Evolutionary conservation across 2,329 filamentous ascomycete genomes (phyloP), one percentile per base, ranked within the genome.

Genomic region (Ophiostoma perfectum): DNA sequence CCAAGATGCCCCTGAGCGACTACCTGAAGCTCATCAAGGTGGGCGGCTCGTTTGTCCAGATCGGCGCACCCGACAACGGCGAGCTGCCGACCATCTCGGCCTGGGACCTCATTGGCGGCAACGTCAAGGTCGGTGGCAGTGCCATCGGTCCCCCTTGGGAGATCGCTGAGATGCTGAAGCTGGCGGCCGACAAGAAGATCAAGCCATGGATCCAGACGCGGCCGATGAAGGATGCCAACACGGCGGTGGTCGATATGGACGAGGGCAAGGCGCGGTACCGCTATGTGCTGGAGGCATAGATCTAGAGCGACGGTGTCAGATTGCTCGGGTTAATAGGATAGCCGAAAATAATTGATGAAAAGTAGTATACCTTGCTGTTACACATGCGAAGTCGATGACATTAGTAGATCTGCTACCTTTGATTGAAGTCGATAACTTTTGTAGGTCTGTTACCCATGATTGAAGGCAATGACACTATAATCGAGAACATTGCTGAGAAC

Each of bases 21-120:
- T 92, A 92, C 77, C 79, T 92, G 68, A 73, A 78, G 14, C 80
- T 92, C 8, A 79, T 91, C 67, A 86, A 89, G 76, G 81, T 91
- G 63, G 88, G 88, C 41, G 88, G 89, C 18, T 81, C 81, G 5
- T 86, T 90, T 74, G 82, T 91, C 68, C 86, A 90, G 76, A 82
- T 92, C 65, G 89, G 89, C 67, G 71, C 69, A 2, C 89, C 89
- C 0, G 89, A 92, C 73, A 82, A 83, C 52, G 78, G 78, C 5
- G 71, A 78, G 4, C 78, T 79, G 64, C 70, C 70, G 1, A 5
- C 41, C 2, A 80, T 90, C 72, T 81, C 79, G 72, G 84, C 84
- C 6, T 87, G 85, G 73, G 78, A 82, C 3, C 77, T 91, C 69
- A 86, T 90, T 65, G 76, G 75, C 64, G 87, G 86, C 74, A 81